A percentile compares a stretch with the other conserved stretches of the same genome.
Conservation (phyloP, 192 early-diverging fungal species). For the Piromyces finnis region DNA sequence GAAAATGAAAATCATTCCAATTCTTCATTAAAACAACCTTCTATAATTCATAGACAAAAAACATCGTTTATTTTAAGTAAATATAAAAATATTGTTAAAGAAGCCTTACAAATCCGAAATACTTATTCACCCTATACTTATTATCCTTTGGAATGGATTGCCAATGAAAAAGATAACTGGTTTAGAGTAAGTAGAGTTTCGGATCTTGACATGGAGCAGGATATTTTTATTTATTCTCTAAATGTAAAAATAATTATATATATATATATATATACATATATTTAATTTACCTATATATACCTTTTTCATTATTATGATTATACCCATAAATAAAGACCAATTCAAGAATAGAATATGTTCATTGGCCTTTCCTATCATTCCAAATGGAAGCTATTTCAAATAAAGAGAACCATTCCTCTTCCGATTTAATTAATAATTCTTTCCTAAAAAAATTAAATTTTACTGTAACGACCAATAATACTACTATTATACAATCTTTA, state of each 20-base stretch:
- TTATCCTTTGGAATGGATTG: neutral
- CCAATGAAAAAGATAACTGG: neutral
- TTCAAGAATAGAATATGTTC: neutral
- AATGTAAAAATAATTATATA: too few species aligned
- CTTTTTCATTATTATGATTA: too few species aligned
- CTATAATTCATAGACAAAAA: neutral
- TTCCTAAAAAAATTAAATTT: neutral
- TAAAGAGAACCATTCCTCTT: neutral
- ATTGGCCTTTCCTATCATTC: neutral
- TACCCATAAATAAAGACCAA: neutral
- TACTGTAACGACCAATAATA: neutral
- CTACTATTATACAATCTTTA: neutral
- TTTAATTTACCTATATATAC: neutral
- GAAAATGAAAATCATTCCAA: too few species aligned
- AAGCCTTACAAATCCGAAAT: neutral
- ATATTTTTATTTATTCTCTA: too few species aligned
- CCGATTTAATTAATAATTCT: neutral
- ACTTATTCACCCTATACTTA: neutral
- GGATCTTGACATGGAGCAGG: too few species aligned
- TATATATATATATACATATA: too few species aligned
- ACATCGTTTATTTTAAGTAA: neutral
- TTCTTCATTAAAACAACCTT: neutral
- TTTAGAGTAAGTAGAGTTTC: neutral
- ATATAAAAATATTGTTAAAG: neutral
- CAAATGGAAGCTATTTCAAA: too few species aligned